Evolutionary conservation across 2,329 filamentous ascomycete genomes (phyloP), one percentile per base, ranked within the genome.

Genomic region (Pyricularia sp.): DNA sequence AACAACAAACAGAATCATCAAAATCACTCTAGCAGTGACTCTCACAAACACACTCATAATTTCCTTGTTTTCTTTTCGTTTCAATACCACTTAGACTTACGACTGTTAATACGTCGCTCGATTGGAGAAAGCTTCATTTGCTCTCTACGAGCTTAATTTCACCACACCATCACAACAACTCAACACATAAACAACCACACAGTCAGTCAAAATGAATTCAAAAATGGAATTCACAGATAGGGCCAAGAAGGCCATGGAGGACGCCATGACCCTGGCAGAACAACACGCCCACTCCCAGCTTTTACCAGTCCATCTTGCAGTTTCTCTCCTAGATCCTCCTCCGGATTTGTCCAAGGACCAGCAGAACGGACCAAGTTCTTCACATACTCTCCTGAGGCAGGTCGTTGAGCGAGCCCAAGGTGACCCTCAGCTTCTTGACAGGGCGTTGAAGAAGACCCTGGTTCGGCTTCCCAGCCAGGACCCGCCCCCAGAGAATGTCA

Each of bases 401-500:
- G 93, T 97, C 65, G 82, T 99, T 67, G 93, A 99, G 77, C 87
- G 90, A 72, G 93, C 94, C 62, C 90, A 96, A 78, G 94, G 94
- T 72, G 94, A 99, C 75, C 84, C 90, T 62, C 93, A 97, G 76
- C 81, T 89, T 57, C 88, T 97, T 71, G 91, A 96, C 73, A 86
- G 94, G 71, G 83, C 91, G 13, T 83, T 99, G 71, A 97, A 97
- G 83, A 97, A 96, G 82, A 83, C 82, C 24, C 82, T 99, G 68
- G 93, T 97, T 66, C 89, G 94, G 65, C 81, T 96, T 71, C 93
- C 94, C 4, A 96, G 90, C 73, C 94, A 99, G 78, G 91, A 97
- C 70, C 94, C 94, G 16, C 93, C 94, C 13, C 94, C 94, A 67
- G 93, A 97, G 73, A 86, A 89, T 70, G 88, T 96, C 65, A 87